Percentiles rank a stretch among this genome's conserved stretches.
Conservation (phyloP, 1,139 yeast species). For the Wickerhamiella infanticola region DNA sequence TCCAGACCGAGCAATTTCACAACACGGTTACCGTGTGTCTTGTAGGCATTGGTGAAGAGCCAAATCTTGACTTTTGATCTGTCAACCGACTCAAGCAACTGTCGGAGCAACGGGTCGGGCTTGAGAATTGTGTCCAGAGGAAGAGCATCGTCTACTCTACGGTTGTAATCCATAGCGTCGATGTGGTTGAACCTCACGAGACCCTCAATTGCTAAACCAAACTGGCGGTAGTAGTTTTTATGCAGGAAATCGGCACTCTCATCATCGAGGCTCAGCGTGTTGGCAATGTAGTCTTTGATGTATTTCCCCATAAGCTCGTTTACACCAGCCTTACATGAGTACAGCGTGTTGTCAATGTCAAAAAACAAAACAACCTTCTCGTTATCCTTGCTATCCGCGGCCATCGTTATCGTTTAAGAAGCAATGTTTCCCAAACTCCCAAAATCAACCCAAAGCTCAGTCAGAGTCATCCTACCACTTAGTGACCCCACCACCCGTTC, state of each 20-base stretch:
- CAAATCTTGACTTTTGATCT: constrained; percentile 42
- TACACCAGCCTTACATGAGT: constrained; percentile 54
- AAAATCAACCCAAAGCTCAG: background rate
- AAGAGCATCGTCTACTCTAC: constrained; percentile 77
- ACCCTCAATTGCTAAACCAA: constrained; percentile 90
- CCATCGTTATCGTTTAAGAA: background rate
- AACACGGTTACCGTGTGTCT: constrained; percentile 66
- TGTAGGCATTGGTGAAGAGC: constrained; percentile 91
- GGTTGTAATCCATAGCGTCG: constrained; percentile 78
- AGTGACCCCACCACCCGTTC: background rate
- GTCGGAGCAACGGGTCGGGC: constrained; percentile 32
- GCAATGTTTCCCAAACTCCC: background rate
- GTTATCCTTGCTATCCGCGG: constrained; percentile 2
- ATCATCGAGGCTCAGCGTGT: constrained; percentile 42
- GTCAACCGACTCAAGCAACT: constrained; percentile 24
- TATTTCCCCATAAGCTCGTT: constrained; percentile 79
- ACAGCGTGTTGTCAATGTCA: constrained; percentile 75
- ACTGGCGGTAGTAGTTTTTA: constrained; percentile 60
- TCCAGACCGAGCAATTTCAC: constrained; percentile 69
- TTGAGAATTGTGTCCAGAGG: constrained; percentile 62
- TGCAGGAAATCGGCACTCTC: constrained; percentile 68
- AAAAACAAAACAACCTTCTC: constrained; percentile 48
- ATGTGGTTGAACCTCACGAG: constrained; percentile 66
- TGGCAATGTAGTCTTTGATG: constrained; percentile 68
- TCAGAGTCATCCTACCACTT: background rate